A percentile compares a stretch with the other conserved stretches of the same genome.
phyloP scores from a whole-genome alignment of 2,329 filamentous ascomycete genomes.

The Pestalotiopsis fici region DNA sequence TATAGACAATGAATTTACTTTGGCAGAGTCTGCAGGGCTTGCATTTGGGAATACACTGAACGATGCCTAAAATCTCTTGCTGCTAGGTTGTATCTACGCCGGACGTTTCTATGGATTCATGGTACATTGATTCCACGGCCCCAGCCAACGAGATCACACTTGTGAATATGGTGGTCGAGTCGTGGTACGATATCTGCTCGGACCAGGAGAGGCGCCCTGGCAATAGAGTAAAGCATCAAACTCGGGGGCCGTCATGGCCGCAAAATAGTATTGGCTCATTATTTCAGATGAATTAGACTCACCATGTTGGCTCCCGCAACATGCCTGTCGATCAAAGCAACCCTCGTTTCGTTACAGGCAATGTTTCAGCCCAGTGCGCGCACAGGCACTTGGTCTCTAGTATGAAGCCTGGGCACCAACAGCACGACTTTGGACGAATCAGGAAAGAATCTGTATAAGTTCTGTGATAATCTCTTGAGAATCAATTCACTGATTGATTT shows the following conservation, averaged over 20 bases:
- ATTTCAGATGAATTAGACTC: not conserved
- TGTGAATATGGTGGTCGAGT: too few species aligned
- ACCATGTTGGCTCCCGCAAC: not conserved
- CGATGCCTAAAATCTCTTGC: too few species aligned
- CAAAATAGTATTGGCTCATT: not conserved
- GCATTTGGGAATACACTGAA: too few species aligned
- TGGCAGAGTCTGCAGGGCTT: too few species aligned
- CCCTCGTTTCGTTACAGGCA: not conserved
- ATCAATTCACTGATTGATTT: not conserved
- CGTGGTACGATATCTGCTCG: not conserved
- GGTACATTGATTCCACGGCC: too few species aligned
- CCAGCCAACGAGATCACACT: too few species aligned
- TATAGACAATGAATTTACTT: too few species aligned
- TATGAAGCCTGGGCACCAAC: not conserved
- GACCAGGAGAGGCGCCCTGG: not conserved
- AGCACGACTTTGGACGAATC: not conserved
- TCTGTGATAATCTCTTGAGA: not conserved
- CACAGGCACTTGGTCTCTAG: not conserved
- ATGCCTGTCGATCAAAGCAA: not conserved
- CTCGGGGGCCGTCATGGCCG: not conserved
- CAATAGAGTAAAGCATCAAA: not conserved
- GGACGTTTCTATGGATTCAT: too few species aligned
- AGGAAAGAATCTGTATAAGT: not conserved
- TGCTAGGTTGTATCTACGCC: too few species aligned
- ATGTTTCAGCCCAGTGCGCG: conserved; percentile 1